Evolutionary conservation across 2,329 filamentous ascomycete species (phyloP), one percentile per base, ranked within the genome.

Genomic region (Nemania serpens): DNA sequence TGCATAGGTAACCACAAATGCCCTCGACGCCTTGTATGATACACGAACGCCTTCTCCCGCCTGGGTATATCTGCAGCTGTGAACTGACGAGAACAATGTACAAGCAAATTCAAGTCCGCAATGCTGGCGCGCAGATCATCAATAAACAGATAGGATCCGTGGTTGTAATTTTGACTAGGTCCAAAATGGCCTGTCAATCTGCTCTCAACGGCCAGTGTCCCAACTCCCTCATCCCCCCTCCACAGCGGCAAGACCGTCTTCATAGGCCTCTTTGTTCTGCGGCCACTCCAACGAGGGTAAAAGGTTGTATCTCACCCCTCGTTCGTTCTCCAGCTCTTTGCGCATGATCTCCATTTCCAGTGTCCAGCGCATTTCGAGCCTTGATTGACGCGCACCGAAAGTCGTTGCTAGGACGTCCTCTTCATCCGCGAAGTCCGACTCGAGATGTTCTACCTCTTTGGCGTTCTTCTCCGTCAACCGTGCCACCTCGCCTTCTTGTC

Each of bases 321-420:
- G 75, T 53, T 76, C 71, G 12, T 73, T 72, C 67, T 85, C 82
- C 49, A 87, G 69, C 68, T 84, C 81, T 61, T 77, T 81, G 61
- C 83, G 78, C 60, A 84, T 72, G 15, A 88, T 79, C 65, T 84
- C 80, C 52, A 81, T 80, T 18, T 76, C 76, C 7, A 88, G 69
- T 33, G 73, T 71, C 86, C 86, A 88, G 57, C 84, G 76, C 43
- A 76, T 75, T 10, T 76, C 72, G 45, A 87, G 66, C 51, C 77
- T 76, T 5, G 73, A 69, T 67, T 76, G 80, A 18, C 85, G 78
- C 17, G 76, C 73, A 2, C 68, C 66, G 62, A 87, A 85, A 1
- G 78, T 74, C 15, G 66, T 72, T 3, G 75, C 66, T n/a, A 86
- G 71, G 11, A 71, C 71, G 22, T 84, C 80, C 58, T 83, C 81